Evolutionary conservation across 2,329 filamentous ascomycete species (phyloP).

Genomic region (Pleoardoris graminearum): DNA sequence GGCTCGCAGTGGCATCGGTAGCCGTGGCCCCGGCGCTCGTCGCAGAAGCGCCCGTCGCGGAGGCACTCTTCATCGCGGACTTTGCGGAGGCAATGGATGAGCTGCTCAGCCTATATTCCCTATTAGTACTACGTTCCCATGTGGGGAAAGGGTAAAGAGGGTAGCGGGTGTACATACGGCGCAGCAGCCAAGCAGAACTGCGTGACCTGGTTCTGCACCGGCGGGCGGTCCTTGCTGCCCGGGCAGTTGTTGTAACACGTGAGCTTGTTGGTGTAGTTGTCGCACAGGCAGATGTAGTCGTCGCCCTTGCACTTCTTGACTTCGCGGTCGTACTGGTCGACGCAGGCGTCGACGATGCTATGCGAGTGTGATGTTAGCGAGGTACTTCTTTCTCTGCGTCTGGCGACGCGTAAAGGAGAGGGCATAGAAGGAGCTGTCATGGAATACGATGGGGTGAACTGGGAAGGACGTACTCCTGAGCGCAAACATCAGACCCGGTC

Average conservation of each 20-base stretch:
- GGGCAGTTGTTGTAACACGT: constrained; percentile 70
- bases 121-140: no score
- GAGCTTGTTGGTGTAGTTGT: constrained; percentile 57
- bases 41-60: neutral
- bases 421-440: no score
- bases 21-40: constrained; percentile 7
- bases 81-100: neutral
- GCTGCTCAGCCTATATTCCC: neutral
- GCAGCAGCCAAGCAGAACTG: constrained; percentile 49
- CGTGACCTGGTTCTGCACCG: constrained; percentile 42
- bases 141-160: no score
- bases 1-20: neutral
- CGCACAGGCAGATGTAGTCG: constrained; percentile 63
- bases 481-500: constrained; percentile 32
- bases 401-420: neutral
- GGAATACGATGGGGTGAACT: no score
- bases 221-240: constrained; percentile 44
- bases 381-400: no score
- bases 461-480: constrained; percentile 43
- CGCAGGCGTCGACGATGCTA: constrained; percentile 51
- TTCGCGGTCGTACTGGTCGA: constrained; percentile 46
- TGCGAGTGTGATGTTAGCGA: neutral
- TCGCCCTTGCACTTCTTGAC: constrained; percentile 50
- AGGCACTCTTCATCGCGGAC: neutral
- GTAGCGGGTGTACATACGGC: constrained; percentile 40